Evolutionary conservation across 2,329 filamentous ascomycete genomes (phyloP).

Genomic region (Colletotrichum somersetense): DNA sequence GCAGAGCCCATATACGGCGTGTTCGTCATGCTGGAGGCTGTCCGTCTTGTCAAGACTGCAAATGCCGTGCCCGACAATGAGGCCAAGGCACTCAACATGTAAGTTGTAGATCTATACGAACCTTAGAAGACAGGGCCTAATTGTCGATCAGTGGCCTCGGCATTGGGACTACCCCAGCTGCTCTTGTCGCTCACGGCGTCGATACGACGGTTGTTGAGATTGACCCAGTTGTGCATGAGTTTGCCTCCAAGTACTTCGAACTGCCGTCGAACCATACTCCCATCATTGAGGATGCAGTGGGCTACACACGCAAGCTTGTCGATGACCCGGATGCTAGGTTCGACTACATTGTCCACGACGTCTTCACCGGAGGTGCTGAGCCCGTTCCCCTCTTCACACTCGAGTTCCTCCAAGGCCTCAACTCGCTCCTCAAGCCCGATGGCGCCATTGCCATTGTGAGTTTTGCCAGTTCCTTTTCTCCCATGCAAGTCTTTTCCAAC

Average conservation of each 20-base stretch:
- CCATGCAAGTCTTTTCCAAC: conserved; percentile 7
- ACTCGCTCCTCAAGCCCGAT: conserved; percentile 77
- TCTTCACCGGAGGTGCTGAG: conserved; percentile 96
- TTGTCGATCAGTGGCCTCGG: conserved; percentile 78
- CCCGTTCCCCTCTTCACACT: conserved; percentile 88
- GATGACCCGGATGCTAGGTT: conserved; percentile 65
- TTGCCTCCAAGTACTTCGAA: conserved; percentile 85
- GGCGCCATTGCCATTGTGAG: conserved; percentile 90
- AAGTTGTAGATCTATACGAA: conserved; percentile 53
- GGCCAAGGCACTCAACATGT: conserved; percentile 88
- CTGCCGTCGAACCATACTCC: conserved; percentile 82
- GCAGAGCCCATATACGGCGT: conserved; percentile 93
- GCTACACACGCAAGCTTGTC: conserved; percentile 68
- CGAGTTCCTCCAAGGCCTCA: conserved; percentile 82
- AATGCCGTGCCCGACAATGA: conserved; percentile 69
- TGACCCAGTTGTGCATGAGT: conserved; percentile 88
- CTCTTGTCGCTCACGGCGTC: conserved; percentile 88
- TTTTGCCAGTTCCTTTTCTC: conserved; percentile 39
- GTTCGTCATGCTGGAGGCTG: conserved; percentile 95
- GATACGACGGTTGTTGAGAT: conserved; percentile 96
- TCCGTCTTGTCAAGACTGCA: conserved; percentile 79
- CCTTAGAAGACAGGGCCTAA: conserved; percentile 42
- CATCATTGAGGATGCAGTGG: conserved; percentile 85
- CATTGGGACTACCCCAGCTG: conserved; percentile 90
- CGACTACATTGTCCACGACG: conserved; percentile 96